Percentiles rank a stretch among this genome's conserved stretches.
These are phyloP conservation scores for Didymella pomorum DNA, from an alignment of 2,329 filamentous ascomycete genomes.

Conservation along the genomic window DNA sequence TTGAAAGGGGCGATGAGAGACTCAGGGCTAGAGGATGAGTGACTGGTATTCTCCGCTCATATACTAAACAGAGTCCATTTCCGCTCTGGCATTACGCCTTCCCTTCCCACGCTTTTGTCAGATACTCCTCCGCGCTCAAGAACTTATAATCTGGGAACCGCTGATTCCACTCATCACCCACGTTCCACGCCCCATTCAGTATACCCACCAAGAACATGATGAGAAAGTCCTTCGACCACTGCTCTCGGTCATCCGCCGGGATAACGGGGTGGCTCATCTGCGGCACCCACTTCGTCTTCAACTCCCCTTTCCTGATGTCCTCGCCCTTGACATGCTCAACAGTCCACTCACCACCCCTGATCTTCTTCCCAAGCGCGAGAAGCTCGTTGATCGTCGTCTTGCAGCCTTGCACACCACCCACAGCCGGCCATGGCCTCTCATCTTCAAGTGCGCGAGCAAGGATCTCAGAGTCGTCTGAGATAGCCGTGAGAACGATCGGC, in stretches of 20 bases:
- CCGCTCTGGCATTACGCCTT: no score
- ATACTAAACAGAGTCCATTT: no score
- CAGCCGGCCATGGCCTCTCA: conserved; percentile 33
- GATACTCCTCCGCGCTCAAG: conserved; percentile 52
- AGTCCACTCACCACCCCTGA: conserved; percentile 42
- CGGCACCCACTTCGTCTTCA: conserved; percentile 55
- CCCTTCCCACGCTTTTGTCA: conserved; percentile 53
- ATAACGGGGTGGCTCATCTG: conserved; percentile 47
- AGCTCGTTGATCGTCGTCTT: conserved; percentile 39
- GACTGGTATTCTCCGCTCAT: no score
- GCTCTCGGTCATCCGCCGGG: conserved; percentile 45
- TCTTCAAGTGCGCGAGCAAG: conserved; percentile 40
- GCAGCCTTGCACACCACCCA: conserved; percentile 40
- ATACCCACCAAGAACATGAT: conserved; percentile 55
- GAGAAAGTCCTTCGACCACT: conserved; percentile 50
- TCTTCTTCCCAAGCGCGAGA: conserved; percentile 38
- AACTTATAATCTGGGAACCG: conserved; percentile 58
- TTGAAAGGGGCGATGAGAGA: no score
- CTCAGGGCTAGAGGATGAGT: no score
- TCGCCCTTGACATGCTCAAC: conserved; percentile 57
- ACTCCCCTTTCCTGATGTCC: conserved; percentile 57
- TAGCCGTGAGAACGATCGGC: conserved; percentile 38
- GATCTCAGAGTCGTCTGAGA: conserved; percentile 37
- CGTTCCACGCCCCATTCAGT: conserved; percentile 54
- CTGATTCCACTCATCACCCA: conserved; percentile 57